Percentiles rank a stretch among this genome's conserved stretches.
These are phyloP conservation scores for Fusarium scirpi DNA, from an alignment of 2,329 filamentous ascomycete species.

Conservation along the genomic window DNA sequence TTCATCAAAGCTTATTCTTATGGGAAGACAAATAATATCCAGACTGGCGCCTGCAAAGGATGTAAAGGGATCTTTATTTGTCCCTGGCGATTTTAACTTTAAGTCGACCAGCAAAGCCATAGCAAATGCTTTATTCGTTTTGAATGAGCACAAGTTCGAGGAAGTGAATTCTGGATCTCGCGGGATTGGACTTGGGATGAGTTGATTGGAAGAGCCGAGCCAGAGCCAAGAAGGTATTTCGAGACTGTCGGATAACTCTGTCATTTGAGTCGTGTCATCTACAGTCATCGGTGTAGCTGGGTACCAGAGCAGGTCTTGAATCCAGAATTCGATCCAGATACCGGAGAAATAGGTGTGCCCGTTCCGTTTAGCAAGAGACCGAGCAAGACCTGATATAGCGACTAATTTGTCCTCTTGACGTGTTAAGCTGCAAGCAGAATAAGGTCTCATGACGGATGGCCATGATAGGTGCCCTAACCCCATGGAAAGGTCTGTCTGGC, in stretches of 20 bases:
- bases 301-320: not conserved
- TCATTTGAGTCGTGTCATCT: no score
- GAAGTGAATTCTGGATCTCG: accelerated
- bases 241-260: not conserved
- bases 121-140: not conserved
- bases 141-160: not conserved
- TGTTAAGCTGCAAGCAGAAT: not conserved
- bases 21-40: not conserved
- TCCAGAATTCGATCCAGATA: not conserved
- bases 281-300: not conserved
- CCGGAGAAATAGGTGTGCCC: not conserved
- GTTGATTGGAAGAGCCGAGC: not conserved
- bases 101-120: accelerated
- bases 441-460: not conserved
- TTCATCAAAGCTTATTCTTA: accelerated
- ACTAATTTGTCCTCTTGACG: not conserved
- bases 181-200: not conserved
- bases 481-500: not conserved
- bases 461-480: accelerated
- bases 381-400: not conserved
- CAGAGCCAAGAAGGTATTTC: not conserved
- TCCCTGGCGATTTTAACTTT: not conserved
- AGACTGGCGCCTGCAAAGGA: not conserved
- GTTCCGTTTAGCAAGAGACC: accelerated
- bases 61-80: accelerated